These are phyloP conservation scores for Raffaelea ambrosiae DNA, from an alignment of 2,329 filamentous ascomycete genomes.

Conservation along the genomic window DNA sequence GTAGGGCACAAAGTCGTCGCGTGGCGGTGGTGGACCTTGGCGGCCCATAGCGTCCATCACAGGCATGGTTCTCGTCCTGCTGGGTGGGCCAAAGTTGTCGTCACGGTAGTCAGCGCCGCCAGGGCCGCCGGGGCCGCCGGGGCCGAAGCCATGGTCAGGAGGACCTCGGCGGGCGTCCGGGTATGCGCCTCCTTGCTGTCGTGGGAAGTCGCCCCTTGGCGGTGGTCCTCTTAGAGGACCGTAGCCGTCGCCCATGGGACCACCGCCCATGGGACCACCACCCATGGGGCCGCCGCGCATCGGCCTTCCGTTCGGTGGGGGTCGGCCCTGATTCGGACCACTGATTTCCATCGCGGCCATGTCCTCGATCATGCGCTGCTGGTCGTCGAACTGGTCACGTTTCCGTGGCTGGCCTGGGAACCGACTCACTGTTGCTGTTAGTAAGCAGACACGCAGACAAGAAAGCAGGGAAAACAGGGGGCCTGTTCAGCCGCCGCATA, in stretches of 20 bases:
- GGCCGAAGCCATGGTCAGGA: constrained; percentile 8
- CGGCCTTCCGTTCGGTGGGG: not conserved
- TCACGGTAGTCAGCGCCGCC: constrained; percentile 23
- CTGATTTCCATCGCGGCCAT: constrained; percentile 33
- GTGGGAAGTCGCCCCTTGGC: constrained; percentile 16
- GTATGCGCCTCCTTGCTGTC: not conserved
- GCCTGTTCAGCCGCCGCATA: too few species aligned
- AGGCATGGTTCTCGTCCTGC: constrained; percentile 56
- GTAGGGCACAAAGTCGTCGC: constrained; percentile 37
- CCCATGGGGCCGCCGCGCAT: constrained; percentile 13
- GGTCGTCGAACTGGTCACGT: constrained; percentile 31
- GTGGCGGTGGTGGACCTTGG: constrained; percentile 22
- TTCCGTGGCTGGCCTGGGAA: constrained; percentile 32
- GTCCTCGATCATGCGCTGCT: constrained; percentile 29
- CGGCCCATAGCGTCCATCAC: constrained; percentile 33
- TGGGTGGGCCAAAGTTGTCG: constrained; percentile 39
- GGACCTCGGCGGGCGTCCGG: constrained; percentile 15
- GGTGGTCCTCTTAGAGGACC: constrained; percentile 12
- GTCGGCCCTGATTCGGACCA: constrained; percentile 16
- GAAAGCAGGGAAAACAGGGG: too few species aligned
- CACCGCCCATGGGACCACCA: constrained; percentile 21
- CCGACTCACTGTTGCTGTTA: not conserved
- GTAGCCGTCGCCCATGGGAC: constrained; percentile 11
- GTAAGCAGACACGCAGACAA: too few species aligned
- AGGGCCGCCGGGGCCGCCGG: constrained; percentile 23